These are phyloP conservation scores for Emergomyces pasteurianus DNA, from an alignment of 2,329 filamentous ascomycete species.

Conservation along the genomic window DNA sequence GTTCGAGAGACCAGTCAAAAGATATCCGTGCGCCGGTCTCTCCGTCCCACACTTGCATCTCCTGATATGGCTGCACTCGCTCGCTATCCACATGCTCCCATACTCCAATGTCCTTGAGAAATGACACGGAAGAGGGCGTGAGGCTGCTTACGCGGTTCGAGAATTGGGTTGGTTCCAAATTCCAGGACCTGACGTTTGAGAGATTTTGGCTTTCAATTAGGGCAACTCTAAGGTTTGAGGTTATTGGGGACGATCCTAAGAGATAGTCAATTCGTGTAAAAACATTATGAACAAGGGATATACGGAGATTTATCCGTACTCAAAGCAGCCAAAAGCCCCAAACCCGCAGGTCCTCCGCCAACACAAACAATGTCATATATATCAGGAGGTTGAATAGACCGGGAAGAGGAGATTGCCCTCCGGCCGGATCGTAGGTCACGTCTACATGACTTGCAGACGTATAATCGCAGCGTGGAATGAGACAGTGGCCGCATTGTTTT, in stretches of 20 bases:
- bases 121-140: slow-evolving; percentile 75
- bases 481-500: slow-evolving; percentile 24
- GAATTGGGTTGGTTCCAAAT: slow-evolving; percentile 55
- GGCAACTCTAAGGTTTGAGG: slow-evolving; percentile 67
- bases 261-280: slow-evolving; percentile 2
- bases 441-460: slow-evolving; percentile 31
- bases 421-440: slow-evolving; percentile 15
- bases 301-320: slow-evolving; percentile 40
- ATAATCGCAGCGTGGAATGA: slow-evolving; percentile 23
- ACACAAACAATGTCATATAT: slow-evolving; percentile 91
- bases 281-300: background rate
- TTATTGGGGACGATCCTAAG: slow-evolving; percentile 60
- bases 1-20: slow-evolving; percentile 60
- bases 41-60: slow-evolving; percentile 99
- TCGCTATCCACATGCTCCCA: slow-evolving; percentile 64
- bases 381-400: slow-evolving; percentile 41
- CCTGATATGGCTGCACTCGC: slow-evolving; percentile 76
- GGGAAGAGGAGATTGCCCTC: slow-evolving; percentile 23
- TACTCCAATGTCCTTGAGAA: slow-evolving; percentile 70
- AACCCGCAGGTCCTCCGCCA: slow-evolving; percentile 76
- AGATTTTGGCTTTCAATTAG: slow-evolving; percentile 87
- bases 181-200: slow-evolving; percentile 53
- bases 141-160: slow-evolving; percentile 95
- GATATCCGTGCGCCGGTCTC: slow-evolving; percentile 76
- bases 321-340: slow-evolving; percentile 68